These are phyloP conservation scores for Eucalyptus lansdowneana DNA, from an alignment of 345 rosid species.

Conservation along the genomic window DNA sequence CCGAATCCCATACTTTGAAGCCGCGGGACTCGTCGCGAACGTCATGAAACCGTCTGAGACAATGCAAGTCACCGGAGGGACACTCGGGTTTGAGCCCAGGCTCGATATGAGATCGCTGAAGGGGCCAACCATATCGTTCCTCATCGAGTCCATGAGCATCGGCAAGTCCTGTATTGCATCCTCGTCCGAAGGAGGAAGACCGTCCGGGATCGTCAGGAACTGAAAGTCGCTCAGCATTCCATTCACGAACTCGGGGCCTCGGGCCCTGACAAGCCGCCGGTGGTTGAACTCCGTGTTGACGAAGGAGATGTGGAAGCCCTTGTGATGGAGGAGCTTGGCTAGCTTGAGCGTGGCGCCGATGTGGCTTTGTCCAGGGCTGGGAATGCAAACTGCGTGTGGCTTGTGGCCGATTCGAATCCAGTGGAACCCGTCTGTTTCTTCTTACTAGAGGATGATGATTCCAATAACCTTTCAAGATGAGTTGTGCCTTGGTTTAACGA, in stretches of 20 bases:
- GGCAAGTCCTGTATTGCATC: neutral
- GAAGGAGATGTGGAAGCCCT: conserved; percentile 5
- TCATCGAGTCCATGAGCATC: neutral
- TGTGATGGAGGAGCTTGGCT: conserved; percentile 4
- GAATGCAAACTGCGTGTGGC: neutral
- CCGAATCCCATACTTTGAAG: too few relatives aligned
- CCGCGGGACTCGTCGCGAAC: too few relatives aligned
- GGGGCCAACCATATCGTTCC: neutral
- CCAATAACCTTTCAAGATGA: neutral
- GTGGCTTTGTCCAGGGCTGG: conserved; percentile 3
- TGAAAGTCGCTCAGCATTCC: neutral
- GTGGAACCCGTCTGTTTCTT: neutral
- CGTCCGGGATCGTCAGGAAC: neutral
- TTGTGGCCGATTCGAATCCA: neutral
- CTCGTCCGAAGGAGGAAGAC: neutral
- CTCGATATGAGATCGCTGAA: neutral
- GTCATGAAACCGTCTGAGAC: too few relatives aligned
- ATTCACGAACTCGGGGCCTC: neutral
- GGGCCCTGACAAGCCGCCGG: neutral
- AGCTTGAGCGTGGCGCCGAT: neutral
- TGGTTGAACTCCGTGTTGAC: conserved; percentile 5
- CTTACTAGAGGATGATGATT: neutral
- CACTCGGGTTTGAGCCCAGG: neutral
- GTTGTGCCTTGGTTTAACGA: neutral
- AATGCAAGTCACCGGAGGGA: too few relatives aligned